Evolutionary conservation across 2,329 filamentous ascomycete genomes (phyloP), one percentile per base, ranked within the genome.

Genomic region (Podosphaera leucotricha): DNA sequence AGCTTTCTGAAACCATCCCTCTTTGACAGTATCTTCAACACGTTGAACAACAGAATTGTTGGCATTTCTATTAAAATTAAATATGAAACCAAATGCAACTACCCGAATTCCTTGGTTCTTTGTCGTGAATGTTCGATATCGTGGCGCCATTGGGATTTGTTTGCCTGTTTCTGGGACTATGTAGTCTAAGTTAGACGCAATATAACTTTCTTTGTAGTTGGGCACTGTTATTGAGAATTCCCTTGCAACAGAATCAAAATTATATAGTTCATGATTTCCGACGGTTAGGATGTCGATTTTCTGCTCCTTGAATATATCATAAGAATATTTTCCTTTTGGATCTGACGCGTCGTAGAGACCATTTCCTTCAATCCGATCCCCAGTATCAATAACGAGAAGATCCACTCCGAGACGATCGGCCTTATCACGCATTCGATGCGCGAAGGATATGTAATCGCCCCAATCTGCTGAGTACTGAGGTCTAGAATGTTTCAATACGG

Each of bases 391-490:
- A n/a, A 98, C 66, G n/a, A 98, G 65, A 15, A 98, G 65, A 58
- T 98, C 90, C 22, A 72, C 73, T 38, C 84, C 85, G 44, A 77
- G 68, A 1, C 75, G 71, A 55, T 94, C 81, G 45, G 85, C 84
- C 56, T 73, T 77, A 51, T 75, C 70, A 45, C 74, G 79, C 67
- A 98, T 74, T 57, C 87, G 84, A 30, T 78, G 67, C 28, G 85
- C 75, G 57, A 98, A 94, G 6, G 87, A 94, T 54, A 95, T 71
- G 61, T 95, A 98, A 62, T 98, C 90, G 46, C 90, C 90, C 85
- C 90, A 95, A 61, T 98, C 90, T 40, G 84, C 87, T 6, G 83
- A 86, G 61, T 92, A 98, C 47, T 90, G 87, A 2, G 84, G 70
- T 63, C 80, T 84, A 49, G 22, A 37, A 2, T 8, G 40, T 20